Base-by-base conservation (phyloP, 345 rosid genomes). In the Triadica sebifera region DNA sequence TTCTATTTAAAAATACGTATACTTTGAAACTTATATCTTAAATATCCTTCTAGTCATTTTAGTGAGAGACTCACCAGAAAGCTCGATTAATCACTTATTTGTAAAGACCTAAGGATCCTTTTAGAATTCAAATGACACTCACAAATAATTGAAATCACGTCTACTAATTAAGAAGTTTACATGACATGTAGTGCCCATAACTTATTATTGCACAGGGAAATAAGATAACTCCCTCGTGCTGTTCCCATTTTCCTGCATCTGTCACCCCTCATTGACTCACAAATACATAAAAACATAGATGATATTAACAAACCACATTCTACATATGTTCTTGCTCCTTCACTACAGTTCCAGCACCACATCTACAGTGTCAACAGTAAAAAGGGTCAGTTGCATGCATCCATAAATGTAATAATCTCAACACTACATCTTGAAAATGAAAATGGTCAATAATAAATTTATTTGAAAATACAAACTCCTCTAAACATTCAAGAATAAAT, bases 281-380 rank as follows among this genome's bases (percentile, higher is more conserved):
- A 79, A 72, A 62, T 59, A 76, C 71, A 81, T 70, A 77, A 75
- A 56, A 75, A 71, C 75, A 78, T 69, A 83, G 76, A 81, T 82
- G 53, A 70, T 73, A 74, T 70, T 58, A 71, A 58, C 73, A 56
- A 79, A 74, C 77, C 77, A 51, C 67, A 64, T 76, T 55, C 65
- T 50, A 37, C 20, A 53, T 39, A 2, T 58, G 9, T 43, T 71
- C 57, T 53, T 16, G 68, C 65, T 57, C 67, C 76, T 62, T 81
- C 63, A 55, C 87, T 90, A 86, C 83, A 92, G 94, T 89, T 94
- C 96, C 96, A 94, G 74, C 83, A 94, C 97, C 81, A 94, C 84
- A 80, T 92, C 97, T 94, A 81, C 87, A 85, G 53, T 53, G 37
- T 67, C 79, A 81, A 74, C 12, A 73, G 25, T 20, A 75, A 71